Evolutionary conservation across 371 early-diverging fungal species (phyloP).

Genomic region (Dinochytrium kinnereticum): DNA sequence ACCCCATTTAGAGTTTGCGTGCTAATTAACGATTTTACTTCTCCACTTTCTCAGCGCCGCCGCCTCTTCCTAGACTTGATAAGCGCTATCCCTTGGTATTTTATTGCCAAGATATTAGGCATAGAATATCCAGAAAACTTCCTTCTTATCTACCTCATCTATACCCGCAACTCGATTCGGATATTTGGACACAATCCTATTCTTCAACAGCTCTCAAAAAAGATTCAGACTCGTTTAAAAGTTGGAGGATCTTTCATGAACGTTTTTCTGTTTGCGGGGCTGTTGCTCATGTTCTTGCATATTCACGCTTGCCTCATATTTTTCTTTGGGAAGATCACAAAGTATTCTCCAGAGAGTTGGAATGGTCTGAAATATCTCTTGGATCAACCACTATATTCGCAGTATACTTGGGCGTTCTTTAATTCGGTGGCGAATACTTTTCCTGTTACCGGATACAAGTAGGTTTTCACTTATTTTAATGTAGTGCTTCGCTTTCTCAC

Average conservation of each 20-base stretch:
- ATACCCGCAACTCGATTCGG: conserved; percentile 2
- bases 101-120: not conserved
- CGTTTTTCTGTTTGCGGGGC: conserved; percentile 27
- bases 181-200: conserved; percentile 31
- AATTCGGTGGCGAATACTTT: conserved; percentile 36
- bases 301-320: conserved; percentile 32
- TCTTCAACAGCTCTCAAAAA: not conserved
- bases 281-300: conserved; percentile 32
- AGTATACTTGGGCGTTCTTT: conserved; percentile 39
- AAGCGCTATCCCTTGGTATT: conserved; percentile 12
- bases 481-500: not conserved
- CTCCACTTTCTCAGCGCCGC: not conserved
- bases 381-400: conserved; percentile 3
- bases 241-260: conserved; percentile 38
- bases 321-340: conserved; percentile 23
- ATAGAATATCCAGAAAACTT: conserved; percentile 15
- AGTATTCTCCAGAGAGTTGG: not conserved
- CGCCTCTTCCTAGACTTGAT: not conserved
- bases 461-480: not conserved
- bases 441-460: conserved; percentile 23
- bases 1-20: too few relatives aligned
- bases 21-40: too few relatives aligned
- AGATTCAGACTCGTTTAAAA: conserved; percentile 24
- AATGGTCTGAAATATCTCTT: not conserved
- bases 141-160: conserved; percentile 5